Evolutionary conservation across 176 grass and related monocot species (phyloP), one percentile per base, ranked within the genome.

Genomic region (Carex scoparia): DNA sequence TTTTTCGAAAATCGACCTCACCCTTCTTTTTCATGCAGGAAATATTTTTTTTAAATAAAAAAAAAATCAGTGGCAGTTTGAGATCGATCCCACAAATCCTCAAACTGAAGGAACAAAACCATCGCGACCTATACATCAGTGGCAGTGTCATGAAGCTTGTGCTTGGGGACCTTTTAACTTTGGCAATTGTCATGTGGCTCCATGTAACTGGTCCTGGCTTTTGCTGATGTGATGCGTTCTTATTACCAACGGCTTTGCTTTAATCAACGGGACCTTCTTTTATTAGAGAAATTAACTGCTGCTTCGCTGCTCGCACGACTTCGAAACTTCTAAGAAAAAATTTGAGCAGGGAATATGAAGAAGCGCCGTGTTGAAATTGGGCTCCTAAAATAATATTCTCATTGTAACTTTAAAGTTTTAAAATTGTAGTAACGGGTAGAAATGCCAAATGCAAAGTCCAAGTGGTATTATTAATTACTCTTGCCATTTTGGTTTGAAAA

Each of bases 81-180:
- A 79, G 76, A 79, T 79, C 76, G 76, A 79, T 79, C 76, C 51
- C 53, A 27, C 14, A 59, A 60, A 79, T 79, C 76, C 27, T 58
- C 51, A 79, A 79, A 13, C 19, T 27, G 7, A 56, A 79, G 19
- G 53, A 53, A 79, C 74, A 79, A 79, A 74, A 60, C 51, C 7
- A 76, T 28, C 10, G 5, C 40, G 71, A 51, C 71, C 46, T 40
- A 79, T 27, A 37, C 6, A 59, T 79, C 76, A 79, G 51, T 57
- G 49, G 23, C 23, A 23, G 23, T 23, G 23, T 10, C 10, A 55
- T 56, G 53, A 2, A 32, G 76, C 76, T 60, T 14, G 76, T 28
- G 23, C 58, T 3, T 19, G 49, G 27, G 9, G 32, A 42, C 69
- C 11, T 14, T 79, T 76, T 58, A 49, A 12, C 2, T 31, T 79